phyloP scores from a whole-genome alignment of 2,329 filamentous ascomycete species.

The Penicillium italicum region DNA sequence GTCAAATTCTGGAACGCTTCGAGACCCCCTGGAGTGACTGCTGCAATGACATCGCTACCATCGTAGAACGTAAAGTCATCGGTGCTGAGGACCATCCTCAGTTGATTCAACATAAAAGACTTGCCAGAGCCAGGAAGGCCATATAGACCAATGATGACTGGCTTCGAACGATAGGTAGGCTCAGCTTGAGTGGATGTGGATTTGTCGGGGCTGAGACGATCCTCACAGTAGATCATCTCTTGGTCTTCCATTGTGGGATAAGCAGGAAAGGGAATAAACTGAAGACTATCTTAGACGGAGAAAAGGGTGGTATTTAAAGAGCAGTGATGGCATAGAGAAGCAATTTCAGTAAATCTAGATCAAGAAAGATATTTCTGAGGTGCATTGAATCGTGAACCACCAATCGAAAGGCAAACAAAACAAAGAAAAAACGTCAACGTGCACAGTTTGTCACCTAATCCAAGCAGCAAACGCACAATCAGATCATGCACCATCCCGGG shows the following conservation, averaged over 20 bases:
- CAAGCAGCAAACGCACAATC: neutral
- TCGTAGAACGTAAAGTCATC: constrained; percentile 50
- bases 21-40: constrained; percentile 48
- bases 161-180: constrained; percentile 9
- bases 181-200: neutral
- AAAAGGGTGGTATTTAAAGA: neutral
- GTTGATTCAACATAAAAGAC: constrained; percentile 42
- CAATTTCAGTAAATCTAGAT: neutral
- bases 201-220: constrained; percentile 5
- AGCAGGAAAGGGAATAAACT: too few relatives aligned
- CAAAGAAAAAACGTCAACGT: neutral
- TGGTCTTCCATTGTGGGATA: neutral
- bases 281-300: neutral
- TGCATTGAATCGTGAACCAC: neutral
- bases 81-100: constrained; percentile 38
- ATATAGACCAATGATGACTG: constrained; percentile 52
- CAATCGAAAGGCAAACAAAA: neutral
- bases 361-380: neutral
- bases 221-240: neutral
- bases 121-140: constrained; percentile 56
- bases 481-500: neutral
- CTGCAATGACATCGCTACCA: constrained; percentile 49
- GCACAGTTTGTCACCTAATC: neutral
- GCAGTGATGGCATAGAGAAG: neutral
- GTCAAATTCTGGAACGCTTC: constrained; percentile 45